These are phyloP conservation scores for Leccinum pellstonianum DNA, from an alignment of 768 basidiomycete genomes.

Conservation along the genomic window DNA sequence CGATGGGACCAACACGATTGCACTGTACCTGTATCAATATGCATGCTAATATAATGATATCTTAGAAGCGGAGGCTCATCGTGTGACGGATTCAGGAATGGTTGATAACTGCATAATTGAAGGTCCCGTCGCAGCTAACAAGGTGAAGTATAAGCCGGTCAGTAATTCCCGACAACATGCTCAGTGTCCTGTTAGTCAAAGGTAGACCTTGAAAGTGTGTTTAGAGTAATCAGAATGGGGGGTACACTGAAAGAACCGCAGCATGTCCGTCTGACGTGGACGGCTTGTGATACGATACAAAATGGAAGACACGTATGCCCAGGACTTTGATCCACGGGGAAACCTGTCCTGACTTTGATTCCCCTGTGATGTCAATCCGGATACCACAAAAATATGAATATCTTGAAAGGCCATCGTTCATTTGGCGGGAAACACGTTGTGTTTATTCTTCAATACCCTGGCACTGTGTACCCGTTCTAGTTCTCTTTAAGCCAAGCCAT, in stretches of 20 bases:
- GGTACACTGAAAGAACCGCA: background rate
- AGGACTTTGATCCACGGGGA: background rate
- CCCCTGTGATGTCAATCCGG: slow-evolving; percentile 4
- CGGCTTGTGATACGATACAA: background rate
- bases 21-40: slow-evolving; percentile 29
- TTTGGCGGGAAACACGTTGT: background rate
- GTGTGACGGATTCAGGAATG: background rate
- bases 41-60: slow-evolving; percentile 23
- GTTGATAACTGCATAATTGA: slow-evolving; percentile 3
- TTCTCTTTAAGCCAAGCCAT: background rate
- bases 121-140: background rate
- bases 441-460: background rate
- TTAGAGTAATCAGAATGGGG: background rate
- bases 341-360: background rate
- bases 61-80: background rate
- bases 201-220: background rate
- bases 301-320: background rate
- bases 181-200: background rate
- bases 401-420: background rate
- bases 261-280: background rate
- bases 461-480: background rate
- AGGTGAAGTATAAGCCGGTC: background rate
- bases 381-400: background rate
- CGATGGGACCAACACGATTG: slow-evolving; percentile 22
- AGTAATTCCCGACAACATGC: background rate